Percentiles rank a stretch among this genome's conserved stretches.
phyloP scores from a whole-genome alignment of 164 flowering plant species.

The Chimonanthus salicifolius region DNA sequence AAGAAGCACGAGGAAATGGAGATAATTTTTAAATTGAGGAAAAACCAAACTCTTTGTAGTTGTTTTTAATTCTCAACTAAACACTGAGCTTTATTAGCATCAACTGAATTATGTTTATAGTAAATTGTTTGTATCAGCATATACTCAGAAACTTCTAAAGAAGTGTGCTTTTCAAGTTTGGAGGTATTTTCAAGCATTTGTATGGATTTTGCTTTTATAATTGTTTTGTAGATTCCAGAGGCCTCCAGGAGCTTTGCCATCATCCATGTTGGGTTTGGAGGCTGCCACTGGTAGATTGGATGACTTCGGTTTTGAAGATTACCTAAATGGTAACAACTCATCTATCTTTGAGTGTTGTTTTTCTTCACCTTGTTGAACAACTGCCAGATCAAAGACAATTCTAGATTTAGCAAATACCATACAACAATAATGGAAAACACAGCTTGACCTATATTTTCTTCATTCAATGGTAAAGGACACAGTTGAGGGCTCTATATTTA shows the following conservation, averaged over 20 bases:
- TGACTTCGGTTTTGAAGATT: conserved; percentile 75
- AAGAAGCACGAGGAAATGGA: too few relatives aligned
- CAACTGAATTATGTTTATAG: neutral
- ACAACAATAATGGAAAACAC: too few relatives aligned
- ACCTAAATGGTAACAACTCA: conserved; percentile 56
- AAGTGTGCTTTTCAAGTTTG: neutral
- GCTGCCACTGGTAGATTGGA: conserved; percentile 80
- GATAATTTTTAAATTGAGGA: too few relatives aligned
- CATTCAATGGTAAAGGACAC: too few relatives aligned
- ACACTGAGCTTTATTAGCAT: neutral
- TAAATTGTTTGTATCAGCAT: neutral
- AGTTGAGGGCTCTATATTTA: too few relatives aligned
- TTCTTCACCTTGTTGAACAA: neutral
- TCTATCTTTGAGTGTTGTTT: neutral
- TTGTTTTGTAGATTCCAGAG: conserved; percentile 65
- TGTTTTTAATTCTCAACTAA: too few relatives aligned
- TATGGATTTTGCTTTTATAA: neutral
- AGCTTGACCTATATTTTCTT: too few relatives aligned
- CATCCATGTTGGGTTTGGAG: conserved; percentile 89
- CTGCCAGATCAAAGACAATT: too few relatives aligned
- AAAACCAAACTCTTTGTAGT: too few relatives aligned
- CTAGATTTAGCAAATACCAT: too few relatives aligned
- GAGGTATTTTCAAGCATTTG: neutral
- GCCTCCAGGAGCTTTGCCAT: conserved; percentile 78
- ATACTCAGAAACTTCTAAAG: neutral